A percentile compares a stretch with the other conserved stretches of the same genome.
Conservation (phyloP, 1,139 yeast species). For the Scheffersomyces quercinus region DNA sequence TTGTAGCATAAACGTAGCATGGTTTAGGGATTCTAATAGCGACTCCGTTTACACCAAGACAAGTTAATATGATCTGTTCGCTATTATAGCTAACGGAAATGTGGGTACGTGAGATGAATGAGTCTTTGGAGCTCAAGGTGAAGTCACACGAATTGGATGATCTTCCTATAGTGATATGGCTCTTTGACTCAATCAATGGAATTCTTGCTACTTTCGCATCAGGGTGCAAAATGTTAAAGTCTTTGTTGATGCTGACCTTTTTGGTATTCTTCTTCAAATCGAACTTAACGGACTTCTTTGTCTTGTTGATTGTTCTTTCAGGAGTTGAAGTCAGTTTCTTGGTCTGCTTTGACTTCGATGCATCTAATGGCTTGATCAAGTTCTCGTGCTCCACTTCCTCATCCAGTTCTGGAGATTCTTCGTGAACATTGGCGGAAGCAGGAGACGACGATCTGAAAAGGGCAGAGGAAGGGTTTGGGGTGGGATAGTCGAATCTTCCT, state of each 20-base stretch:
- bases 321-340: not conserved
- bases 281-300: slow-evolving; percentile 9
- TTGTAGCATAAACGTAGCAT: slow-evolving; percentile 35
- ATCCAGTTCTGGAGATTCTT: slow-evolving; percentile 11
- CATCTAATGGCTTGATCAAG: too few relatives aligned
- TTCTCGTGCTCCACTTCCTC: slow-evolving; percentile 1
- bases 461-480: slow-evolving; percentile 60
- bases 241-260: slow-evolving; percentile 24
- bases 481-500: slow-evolving; percentile 41
- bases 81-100: slow-evolving; percentile 33
- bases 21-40: slow-evolving; percentile 59
- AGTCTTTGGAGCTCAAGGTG: slow-evolving; percentile 53
- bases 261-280: slow-evolving; percentile 5
- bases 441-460: slow-evolving; percentile 51
- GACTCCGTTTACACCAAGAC: slow-evolving; percentile 73
- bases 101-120: slow-evolving; percentile 70
- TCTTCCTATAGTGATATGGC: slow-evolving; percentile 53
- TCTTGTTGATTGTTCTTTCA: not conserved
- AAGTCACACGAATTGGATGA: slow-evolving; percentile 64
- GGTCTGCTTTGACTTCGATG: not conserved
- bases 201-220: slow-evolving; percentile 38
- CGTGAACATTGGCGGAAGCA: slow-evolving; percentile 5
- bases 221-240: slow-evolving; percentile 44
- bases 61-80: slow-evolving; percentile 41
- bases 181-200: slow-evolving; percentile 27